phyloP scores from a whole-genome alignment of 2,329 filamentous ascomycete species.

The Botrytis fragariae region DNA sequence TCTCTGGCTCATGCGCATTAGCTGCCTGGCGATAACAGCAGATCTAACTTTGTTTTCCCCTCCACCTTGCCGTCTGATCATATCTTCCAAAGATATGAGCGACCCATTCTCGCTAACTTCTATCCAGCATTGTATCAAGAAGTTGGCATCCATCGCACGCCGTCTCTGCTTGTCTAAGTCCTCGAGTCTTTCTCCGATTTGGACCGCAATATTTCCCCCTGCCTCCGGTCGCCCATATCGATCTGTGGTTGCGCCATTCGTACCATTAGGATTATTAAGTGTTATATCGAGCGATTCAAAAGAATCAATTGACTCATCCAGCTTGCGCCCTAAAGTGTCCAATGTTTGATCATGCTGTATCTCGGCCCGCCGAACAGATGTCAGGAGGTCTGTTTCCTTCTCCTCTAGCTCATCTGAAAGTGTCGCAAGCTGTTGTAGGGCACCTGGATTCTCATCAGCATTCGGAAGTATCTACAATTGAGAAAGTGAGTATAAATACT shows the following conservation, averaged over 20 bases:
- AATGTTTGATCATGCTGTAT: slow-evolving; percentile 88
- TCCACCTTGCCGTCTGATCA: slow-evolving; percentile 72
- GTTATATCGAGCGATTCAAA: slow-evolving; percentile 88
- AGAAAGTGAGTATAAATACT: slow-evolving; percentile 44
- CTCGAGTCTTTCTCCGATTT: slow-evolving; percentile 90
- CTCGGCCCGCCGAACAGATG: slow-evolving; percentile 87
- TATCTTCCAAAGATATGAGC: slow-evolving; percentile 81
- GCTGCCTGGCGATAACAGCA: slow-evolving; percentile 87
- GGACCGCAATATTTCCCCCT: slow-evolving; percentile 86
- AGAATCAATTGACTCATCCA: slow-evolving; percentile 86
- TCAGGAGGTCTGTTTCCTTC: slow-evolving; percentile 86
- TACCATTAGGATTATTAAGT: slow-evolving; percentile 59
- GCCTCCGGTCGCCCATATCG: slow-evolving; percentile 49
- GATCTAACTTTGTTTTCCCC: slow-evolving; percentile 92
- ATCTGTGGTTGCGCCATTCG: slow-evolving; percentile 45
- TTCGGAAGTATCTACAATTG: background rate
- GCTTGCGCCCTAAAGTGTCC: slow-evolving; percentile 79
- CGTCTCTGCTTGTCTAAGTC: slow-evolving; percentile 90
- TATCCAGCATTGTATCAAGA: slow-evolving; percentile 94
- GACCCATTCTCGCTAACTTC: slow-evolving; percentile 90
- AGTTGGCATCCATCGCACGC: slow-evolving; percentile 87
- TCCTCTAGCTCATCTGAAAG: slow-evolving; percentile 83
- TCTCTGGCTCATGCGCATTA: slow-evolving; percentile 90
- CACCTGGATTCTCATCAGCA: slow-evolving; percentile 47
- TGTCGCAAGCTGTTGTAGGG: slow-evolving; percentile 64